A percentile compares a stretch with the other conserved stretches of the same genome.
These are phyloP conservation scores for Colletotrichum magnum DNA, from an alignment of 2,329 filamentous ascomycete species.

Conservation along the genomic window DNA sequence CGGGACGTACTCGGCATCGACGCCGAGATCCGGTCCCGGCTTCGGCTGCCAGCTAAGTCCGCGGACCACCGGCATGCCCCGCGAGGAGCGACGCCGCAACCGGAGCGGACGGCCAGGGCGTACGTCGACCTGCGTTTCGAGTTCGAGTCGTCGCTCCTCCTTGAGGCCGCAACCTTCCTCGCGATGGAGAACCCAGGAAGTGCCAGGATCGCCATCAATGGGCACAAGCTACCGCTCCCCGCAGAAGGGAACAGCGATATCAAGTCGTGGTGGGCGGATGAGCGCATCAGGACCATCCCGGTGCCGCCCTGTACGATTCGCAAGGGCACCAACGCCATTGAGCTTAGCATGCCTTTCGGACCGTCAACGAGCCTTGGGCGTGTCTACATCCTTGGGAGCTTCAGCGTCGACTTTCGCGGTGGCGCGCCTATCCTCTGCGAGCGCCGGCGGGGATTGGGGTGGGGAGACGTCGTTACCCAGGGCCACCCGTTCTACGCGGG, in stretches of 20 bases:
- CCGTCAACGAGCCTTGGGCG: conserved; percentile 48
- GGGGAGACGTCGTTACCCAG: conserved; percentile 46
- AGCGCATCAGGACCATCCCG: conserved; percentile 45
- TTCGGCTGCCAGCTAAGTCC: conserved; percentile 46
- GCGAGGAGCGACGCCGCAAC: conserved; percentile 45
- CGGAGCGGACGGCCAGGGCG: conserved; percentile 42
- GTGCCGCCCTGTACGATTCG: conserved; percentile 44
- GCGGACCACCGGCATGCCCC: conserved; percentile 44
- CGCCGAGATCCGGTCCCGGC: conserved; percentile 45
- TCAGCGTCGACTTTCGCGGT: conserved; percentile 43
- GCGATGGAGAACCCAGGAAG: conserved; percentile 47
- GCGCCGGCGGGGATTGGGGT: conserved; percentile 37
- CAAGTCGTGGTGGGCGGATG: conserved; percentile 49
- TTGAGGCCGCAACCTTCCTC: conserved; percentile 38
- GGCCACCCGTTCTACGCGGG: conserved; percentile 45
- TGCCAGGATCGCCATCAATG: conserved; percentile 44
- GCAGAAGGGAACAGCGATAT: not conserved
- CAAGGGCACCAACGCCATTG: conserved; percentile 43
- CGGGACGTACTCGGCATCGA: conserved; percentile 48
- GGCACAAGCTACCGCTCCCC: conserved; percentile 13
- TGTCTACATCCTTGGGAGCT: conserved; percentile 48
- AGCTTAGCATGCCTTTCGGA: conserved; percentile 46
- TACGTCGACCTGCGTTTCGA: conserved; percentile 45
- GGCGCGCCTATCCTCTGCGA: conserved; percentile 26
- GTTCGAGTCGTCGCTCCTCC: conserved; percentile 43